Evolutionary conservation across 176 grass and related monocot genomes (phyloP).

Genomic region (Oryza meyeriana): DNA sequence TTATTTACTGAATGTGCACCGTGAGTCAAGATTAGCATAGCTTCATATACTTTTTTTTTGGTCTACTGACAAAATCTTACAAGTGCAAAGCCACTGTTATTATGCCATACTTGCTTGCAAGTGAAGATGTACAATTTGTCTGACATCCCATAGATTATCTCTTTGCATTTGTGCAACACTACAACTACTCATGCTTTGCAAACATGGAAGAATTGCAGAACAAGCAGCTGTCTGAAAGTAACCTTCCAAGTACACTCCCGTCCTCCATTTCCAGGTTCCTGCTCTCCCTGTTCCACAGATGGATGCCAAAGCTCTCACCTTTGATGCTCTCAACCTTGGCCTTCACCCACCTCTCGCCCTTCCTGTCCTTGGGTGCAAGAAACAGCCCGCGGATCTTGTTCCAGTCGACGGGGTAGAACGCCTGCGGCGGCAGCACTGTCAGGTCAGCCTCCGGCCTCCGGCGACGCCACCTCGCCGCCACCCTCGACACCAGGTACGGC

Average conservation of each 20-base stretch:
- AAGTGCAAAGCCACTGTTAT: constrained; percentile 31
- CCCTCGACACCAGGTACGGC: constrained; percentile 88
- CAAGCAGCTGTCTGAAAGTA: constrained; percentile 61
- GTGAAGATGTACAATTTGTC: constrained; percentile 4
- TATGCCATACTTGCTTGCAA: constrained; percentile 12
- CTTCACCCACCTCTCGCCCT: constrained; percentile 44
- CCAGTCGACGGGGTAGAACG: constrained; percentile 92
- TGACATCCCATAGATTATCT: background rate
- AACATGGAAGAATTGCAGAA: constrained; percentile 64
- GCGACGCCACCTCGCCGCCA: constrained; percentile 38
- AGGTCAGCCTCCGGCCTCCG: constrained; percentile 20
- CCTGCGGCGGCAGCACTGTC: constrained; percentile 55
- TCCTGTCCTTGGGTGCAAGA: constrained; percentile 37
- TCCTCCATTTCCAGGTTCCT: constrained; percentile 50
- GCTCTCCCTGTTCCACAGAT: constrained; percentile 89
- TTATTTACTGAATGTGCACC: background rate
- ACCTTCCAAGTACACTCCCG: constrained; percentile 61
- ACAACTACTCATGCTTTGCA: constrained; percentile 22
- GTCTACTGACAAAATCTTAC: background rate
- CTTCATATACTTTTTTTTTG: background rate
- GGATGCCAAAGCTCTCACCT: constrained; percentile 57
- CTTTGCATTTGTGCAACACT: background rate
- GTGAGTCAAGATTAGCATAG: background rate
- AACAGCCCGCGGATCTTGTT: constrained; percentile 70
- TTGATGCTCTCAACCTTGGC: constrained; percentile 57